phyloP scores from a whole-genome alignment of 192 early-diverging fungal species.

The Cetraspora pellucida region DNA sequence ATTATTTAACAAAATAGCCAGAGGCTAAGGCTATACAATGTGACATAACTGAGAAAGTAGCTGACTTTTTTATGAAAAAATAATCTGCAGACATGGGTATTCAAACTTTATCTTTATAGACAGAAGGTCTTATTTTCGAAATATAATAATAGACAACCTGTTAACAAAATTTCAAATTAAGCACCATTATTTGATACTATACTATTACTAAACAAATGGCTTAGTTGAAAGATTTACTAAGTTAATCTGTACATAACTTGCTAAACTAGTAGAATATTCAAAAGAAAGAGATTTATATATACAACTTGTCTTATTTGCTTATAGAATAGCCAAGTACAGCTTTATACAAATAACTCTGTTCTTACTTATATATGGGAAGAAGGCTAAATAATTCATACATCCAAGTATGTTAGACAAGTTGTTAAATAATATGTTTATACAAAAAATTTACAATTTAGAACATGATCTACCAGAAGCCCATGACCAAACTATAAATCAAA shows the following conservation, averaged over 20 bases:
- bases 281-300: neutral
- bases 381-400: neutral
- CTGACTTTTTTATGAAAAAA: constrained; percentile 39
- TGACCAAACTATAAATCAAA: neutral
- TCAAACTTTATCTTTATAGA: constrained; percentile 34
- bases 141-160: neutral
- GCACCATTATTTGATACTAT: neutral
- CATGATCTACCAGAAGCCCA: neutral
- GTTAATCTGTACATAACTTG: neutral
- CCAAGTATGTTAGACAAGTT: neutral
- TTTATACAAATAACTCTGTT: neutral
- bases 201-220: neutral
- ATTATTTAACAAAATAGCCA: constrained; percentile 42
- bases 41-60: constrained; percentile 26
- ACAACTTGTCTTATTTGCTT: neutral
- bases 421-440: neutral
- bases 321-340: neutral
- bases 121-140: constrained; percentile 34
- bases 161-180: neutral
- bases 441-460: neutral
- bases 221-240: neutral
- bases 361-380: neutral
- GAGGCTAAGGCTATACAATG: constrained; percentile 30
- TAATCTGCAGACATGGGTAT: constrained; percentile 35
- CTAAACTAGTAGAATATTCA: neutral